A percentile compares a stretch with the other conserved stretches of the same genome.
Evolutionary conservation across 305 asterid species (phyloP).

Genomic region (Striga hermonthica): DNA sequence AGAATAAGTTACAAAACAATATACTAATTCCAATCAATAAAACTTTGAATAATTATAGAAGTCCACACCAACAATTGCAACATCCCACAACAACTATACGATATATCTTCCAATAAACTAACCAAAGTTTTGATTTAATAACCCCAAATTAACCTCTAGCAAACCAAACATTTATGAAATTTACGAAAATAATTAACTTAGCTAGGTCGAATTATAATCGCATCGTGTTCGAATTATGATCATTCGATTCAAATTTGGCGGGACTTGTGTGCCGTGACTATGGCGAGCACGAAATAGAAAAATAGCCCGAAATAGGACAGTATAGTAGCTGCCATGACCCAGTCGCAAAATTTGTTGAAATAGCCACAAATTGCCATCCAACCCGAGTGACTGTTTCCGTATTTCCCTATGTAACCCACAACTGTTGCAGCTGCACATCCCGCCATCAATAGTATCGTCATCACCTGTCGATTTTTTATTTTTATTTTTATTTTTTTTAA

Average conservation of each 20-base stretch:
- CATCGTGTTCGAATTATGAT: background rate
- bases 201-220: too few species aligned
- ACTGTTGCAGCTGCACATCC: conserved; percentile 59
- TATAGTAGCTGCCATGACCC: conserved; percentile 28
- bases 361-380: conserved; percentile 56
- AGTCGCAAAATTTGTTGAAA: conserved; percentile 46
- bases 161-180: too few species aligned
- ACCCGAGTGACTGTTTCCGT: conserved; percentile 57
- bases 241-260: conserved; percentile 27
- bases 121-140: too few species aligned
- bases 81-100: too few species aligned
- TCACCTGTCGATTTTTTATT: conserved; percentile 36
- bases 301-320: conserved; percentile 34
- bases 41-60: too few species aligned
- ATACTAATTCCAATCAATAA: too few species aligned
- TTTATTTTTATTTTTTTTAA: too few species aligned
- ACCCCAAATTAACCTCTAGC: too few species aligned
- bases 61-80: too few species aligned
- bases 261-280: conserved; percentile 40
- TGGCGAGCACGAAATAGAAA: conserved; percentile 42
- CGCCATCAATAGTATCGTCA: conserved; percentile 38
- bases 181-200: too few species aligned
- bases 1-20: too few species aligned
- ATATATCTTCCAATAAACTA: too few species aligned
- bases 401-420: conserved; percentile 51